Evolutionary conservation across 768 basidiomycete species (phyloP), one percentile per base, ranked within the genome.

Genomic region (Termitomyces sp.): DNA sequence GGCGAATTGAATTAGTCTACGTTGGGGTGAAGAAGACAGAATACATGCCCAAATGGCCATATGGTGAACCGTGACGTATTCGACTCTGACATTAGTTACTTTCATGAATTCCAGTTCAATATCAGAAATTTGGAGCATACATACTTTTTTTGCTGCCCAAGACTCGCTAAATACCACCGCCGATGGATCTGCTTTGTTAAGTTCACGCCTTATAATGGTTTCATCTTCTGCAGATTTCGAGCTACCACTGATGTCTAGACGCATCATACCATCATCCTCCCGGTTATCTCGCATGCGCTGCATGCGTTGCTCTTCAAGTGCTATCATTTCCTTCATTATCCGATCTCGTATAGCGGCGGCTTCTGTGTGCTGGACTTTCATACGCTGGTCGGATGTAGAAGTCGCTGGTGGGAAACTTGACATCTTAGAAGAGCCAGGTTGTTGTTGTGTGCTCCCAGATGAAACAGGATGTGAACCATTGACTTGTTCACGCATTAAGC

Each of bases 271-370:
- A 61, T 91, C 89, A 53, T 83, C 85, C 64, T 91, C 89, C 13
- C 76, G 74, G 63, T 81, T 82, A 66, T 86, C 87, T 60, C 83
- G 81, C 96, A 96, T 98, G 20, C 95, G 84, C 62, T 91, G 86
- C 88, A 99, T 96, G 28, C 97, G 85, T 72, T 98, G 94, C 71
- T 98, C 96, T 74, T 99, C 97, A 32, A 99, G 78, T 24, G 94
- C 82, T 64, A 98, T 80, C 97, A 99, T 99, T 80, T 99, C 97
- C 67, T 91, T 87, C 97, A 99, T 99, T 63, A 99, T 99, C 22
- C 95, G 84, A 66, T 94, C 91, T 16, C 94, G 85, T 66, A 99
- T 99, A 1, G 91, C 90, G 0, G 91, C 81, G 4, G 96, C 96
- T 72, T 98, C 94, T 3, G 87, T 79, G 18, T 86, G 80, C 63